Evolutionary conservation across 164 flowering plant species (phyloP).

Genomic region (Amborella trichopoda): DNA sequence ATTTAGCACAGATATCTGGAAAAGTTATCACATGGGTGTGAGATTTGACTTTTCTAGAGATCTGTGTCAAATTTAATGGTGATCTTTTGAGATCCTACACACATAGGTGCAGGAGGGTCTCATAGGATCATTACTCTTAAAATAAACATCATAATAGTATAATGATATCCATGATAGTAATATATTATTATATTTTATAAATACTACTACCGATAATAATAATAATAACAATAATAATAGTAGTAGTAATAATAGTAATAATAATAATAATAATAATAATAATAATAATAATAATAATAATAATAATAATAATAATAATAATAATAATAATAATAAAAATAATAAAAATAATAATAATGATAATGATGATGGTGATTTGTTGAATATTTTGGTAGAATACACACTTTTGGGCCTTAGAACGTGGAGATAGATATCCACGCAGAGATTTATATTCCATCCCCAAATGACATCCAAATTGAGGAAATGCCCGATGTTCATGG

Average conservation of each 20-base stretch:
- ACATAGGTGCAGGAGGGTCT: too few relatives aligned
- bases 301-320: too few relatives aligned
- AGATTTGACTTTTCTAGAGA: too few relatives aligned
- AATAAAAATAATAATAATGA: not conserved
- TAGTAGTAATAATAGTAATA: not conserved
- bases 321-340: not conserved
- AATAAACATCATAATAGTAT: too few relatives aligned
- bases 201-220: not conserved
- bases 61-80: too few relatives aligned
- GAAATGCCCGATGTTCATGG: not conserved
- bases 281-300: not conserved
- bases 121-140: too few relatives aligned
- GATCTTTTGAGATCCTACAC: too few relatives aligned
- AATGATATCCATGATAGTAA: too few relatives aligned
- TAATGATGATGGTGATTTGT: too few relatives aligned
- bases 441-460: not conserved
- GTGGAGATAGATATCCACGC: not conserved
- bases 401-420: not conserved
- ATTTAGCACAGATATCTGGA: too few relatives aligned
- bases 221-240: not conserved
- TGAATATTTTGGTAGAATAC: too few relatives aligned
- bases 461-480: not conserved
- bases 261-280: not conserved
- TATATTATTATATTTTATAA: not conserved
- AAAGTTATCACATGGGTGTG: too few relatives aligned